Evolutionary conservation across 1,284 basidiomycete genomes (phyloP).

Genomic region (Pseudozyma pruni): DNA sequence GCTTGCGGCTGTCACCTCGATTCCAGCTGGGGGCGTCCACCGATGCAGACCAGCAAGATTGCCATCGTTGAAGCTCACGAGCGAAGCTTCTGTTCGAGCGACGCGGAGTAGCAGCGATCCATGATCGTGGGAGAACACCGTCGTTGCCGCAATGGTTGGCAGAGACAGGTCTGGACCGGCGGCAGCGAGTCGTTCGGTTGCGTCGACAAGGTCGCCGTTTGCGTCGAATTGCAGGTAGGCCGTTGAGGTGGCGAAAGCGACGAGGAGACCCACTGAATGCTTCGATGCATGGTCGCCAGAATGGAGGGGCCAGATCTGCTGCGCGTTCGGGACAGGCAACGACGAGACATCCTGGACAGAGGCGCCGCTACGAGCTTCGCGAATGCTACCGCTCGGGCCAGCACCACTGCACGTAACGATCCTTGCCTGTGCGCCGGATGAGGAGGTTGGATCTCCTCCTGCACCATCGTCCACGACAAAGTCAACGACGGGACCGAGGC

Average conservation of each 20-base stretch:
- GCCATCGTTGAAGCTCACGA: conserved; percentile 16
- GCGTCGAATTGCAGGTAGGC: conserved; percentile 27
- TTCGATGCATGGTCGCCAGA: conserved; percentile 7
- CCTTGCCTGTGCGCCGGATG: conserved; percentile 73
- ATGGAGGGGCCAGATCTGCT: conserved; percentile 35
- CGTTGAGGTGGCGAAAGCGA: conserved; percentile 30
- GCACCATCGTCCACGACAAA: conserved; percentile 81
- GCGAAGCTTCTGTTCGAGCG: conserved; percentile 9
- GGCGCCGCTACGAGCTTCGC: conserved; percentile 85
- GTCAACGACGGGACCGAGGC: conserved; percentile 86
- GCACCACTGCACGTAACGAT: conserved; percentile 90
- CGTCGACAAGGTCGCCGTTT: conserved; percentile 32
- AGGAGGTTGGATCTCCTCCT: conserved; percentile 66
- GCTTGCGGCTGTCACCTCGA: conserved; percentile 28
- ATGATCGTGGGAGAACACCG: conserved; percentile 1
- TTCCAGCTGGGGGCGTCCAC: conserved; percentile 19
- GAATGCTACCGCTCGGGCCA: conserved; percentile 80
- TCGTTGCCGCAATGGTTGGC: conserved; percentile 21
- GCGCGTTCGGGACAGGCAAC: conserved; percentile 20
- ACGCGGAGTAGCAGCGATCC: conserved; percentile 14
- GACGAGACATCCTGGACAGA: conserved; percentile 76
- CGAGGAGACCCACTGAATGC: conserved; percentile 24
- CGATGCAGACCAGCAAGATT: conserved; percentile 1
- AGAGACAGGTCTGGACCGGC: conserved; percentile 8
- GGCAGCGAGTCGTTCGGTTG: conserved; percentile 17